Base-by-base conservation (phyloP, 2,329 filamentous ascomycete genomes). In the Mycosphaerella sp. region DNA sequence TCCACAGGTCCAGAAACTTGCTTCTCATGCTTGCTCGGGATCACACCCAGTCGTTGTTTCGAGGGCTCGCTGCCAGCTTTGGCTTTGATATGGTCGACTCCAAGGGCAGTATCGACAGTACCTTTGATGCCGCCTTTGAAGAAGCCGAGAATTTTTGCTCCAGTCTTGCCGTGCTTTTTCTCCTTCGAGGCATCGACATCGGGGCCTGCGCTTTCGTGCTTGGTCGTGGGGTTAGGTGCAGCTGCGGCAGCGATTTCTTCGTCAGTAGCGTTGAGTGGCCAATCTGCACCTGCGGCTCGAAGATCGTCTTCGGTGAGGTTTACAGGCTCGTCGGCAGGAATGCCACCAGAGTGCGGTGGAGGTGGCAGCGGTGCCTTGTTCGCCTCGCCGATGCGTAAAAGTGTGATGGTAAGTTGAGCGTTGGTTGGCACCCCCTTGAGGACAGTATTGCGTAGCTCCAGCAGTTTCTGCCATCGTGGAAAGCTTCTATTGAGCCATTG, bases 371-470 rank as follows among this genome's bases (percentile, higher is more conserved):
- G 89, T 0, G 86, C 84, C 58, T 86, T 86, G 69, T 90, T 90
- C 9, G 80, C 80, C 69, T 94, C 89, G 36, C 87, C 88, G 27
- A 91, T 82, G 4, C 89, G 85, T 9, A 94, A 79, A 1, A 94
- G 76, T 0, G 88, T 94, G 25, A 94, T 73, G 0, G 87, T 83
- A 14, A 94, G 79, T 64, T 95, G 89, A 3, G 87, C 87, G 64
- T 94, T 93, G 1, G 88, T 95, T 0, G 89, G 89, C 0, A 93
- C 83, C 2, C 87, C 87, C 64, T 86, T 87, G 44, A 95, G 79
- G 1, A 93, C 66, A 0, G 85, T 88, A 57, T 89, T 89, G 53
- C 85, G 78, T 9, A 89, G 70, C 61, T 89, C 83, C 13, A 91
- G 73, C 6, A 88, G 73, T 59, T 85, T 86, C 62, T 87, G 77